Evolutionary conservation across 225 moss, liverwort and hornwort species (phyloP).

Genomic region (Sphagnum contortum): DNA sequence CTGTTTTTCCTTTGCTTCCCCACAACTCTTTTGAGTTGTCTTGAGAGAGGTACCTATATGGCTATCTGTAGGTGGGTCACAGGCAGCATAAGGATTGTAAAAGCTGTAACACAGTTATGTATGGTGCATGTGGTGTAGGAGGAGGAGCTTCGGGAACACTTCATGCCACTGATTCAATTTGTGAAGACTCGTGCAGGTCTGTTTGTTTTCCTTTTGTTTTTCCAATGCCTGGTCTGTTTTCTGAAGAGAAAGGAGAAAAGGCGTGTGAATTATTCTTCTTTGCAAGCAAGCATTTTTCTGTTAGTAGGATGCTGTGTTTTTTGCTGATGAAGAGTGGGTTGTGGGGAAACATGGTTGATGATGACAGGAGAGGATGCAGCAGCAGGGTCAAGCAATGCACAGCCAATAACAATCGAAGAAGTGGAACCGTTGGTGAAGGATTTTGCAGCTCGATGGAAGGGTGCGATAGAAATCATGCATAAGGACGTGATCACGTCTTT

Average conservation of each 20-base stretch:
- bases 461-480: slow-evolving; percentile 96
- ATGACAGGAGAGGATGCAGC: slow-evolving; percentile 53
- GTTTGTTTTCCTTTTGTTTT: background rate
- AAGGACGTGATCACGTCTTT: slow-evolving; percentile 99
- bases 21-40: too few relatives aligned
- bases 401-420: slow-evolving; percentile 77
- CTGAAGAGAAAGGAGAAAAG: too few relatives aligned
- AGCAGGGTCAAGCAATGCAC: slow-evolving; percentile 52
- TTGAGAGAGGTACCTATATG: too few relatives aligned
- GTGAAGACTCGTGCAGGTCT: slow-evolving; percentile 98
- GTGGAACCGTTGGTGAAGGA: slow-evolving; percentile 96
- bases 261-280: too few relatives aligned
- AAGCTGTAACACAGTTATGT: too few relatives aligned
- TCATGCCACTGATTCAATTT: slow-evolving; percentile 84
- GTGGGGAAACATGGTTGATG: background rate
- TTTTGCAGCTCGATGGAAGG: slow-evolving; percentile 92
- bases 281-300: too few relatives aligned
- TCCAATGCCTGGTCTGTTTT: too few relatives aligned
- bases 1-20: too few relatives aligned
- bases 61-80: too few relatives aligned
- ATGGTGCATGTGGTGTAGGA: slow-evolving; percentile 38
- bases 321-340: background rate
- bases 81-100: too few relatives aligned
- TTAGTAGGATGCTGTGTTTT: too few relatives aligned
- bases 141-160: slow-evolving; percentile 95